Conservation (phyloP, 768 basidiomycete genomes). For the Termitomyces titanicus region DNA sequence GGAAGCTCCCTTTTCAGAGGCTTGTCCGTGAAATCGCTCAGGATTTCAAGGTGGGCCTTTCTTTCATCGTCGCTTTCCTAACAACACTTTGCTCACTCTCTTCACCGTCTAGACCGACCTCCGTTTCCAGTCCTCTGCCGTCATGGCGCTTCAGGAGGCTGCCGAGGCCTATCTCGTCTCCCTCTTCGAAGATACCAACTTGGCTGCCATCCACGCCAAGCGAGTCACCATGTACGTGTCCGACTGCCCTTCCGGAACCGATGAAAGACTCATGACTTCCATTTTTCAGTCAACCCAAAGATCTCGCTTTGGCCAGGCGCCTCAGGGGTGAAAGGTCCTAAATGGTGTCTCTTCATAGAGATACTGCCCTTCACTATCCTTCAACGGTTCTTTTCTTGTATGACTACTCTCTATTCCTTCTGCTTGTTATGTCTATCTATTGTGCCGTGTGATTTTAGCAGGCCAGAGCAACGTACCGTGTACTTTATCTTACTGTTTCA, state of each 20-base stretch:
- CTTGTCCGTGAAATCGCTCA: constrained; percentile 97
- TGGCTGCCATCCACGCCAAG: no score
- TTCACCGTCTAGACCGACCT: constrained; percentile 62
- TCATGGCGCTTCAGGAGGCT: constrained; percentile 92
- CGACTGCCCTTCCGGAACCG: neutral
- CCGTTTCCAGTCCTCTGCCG: constrained; percentile 94
- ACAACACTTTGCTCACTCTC: constrained; percentile 1
- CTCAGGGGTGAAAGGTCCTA: constrained; percentile 84
- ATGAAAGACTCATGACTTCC: constrained; percentile 16
- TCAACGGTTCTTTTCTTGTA: constrained; percentile 5
- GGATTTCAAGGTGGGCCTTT: constrained; percentile 77
- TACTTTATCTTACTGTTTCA: constrained; percentile 14
- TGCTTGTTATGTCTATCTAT: constrained; percentile 9
- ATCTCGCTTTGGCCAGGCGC: constrained; percentile 82
- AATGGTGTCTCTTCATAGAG: constrained; percentile 18
- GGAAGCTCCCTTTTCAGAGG: constrained; percentile 99
- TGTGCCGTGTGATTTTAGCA: constrained; percentile 12
- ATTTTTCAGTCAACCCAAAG: constrained; percentile 71
- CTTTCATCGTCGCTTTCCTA: neutral
- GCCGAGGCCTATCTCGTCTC: constrained; percentile 88
- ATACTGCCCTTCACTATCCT: neutral
- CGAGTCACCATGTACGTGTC: constrained; percentile 59
- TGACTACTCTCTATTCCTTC: neutral
- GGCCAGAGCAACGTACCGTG: constrained; percentile 8
- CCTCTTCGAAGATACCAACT: constrained; percentile 85